Evolutionary conservation across 257 asterid genomes (phyloP).

Genomic region (Solanum tarapatanum): DNA sequence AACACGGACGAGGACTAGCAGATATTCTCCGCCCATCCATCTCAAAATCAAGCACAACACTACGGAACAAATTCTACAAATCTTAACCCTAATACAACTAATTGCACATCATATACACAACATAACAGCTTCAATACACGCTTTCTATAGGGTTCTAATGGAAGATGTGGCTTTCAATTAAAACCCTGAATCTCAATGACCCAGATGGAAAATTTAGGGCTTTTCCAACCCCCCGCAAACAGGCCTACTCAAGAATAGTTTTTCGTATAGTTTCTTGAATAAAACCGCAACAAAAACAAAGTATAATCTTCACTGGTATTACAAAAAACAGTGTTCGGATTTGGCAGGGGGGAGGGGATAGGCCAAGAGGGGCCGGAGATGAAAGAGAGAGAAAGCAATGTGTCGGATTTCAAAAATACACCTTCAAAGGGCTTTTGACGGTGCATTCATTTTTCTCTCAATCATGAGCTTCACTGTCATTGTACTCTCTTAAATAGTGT

Average conservation of each 20-base stretch:
- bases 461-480: neutral
- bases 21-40: slow-evolving; percentile 92
- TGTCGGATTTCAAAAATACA: slow-evolving; percentile 16
- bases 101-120: neutral
- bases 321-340: neutral
- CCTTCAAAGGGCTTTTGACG: slow-evolving; percentile 6
- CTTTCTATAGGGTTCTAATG: neutral
- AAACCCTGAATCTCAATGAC: slow-evolving; percentile 31
- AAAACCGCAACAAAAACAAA: neutral
- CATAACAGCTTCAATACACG: slow-evolving; percentile 7
- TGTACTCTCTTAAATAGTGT: neutral
- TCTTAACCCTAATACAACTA: slow-evolving; percentile 1
- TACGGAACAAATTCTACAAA: slow-evolving; percentile 10
- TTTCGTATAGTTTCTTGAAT: neutral
- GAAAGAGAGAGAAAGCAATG: slow-evolving; percentile 3
- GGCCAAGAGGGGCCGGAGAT: slow-evolving; percentile 4
- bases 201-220: slow-evolving; percentile 22
- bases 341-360: neutral
- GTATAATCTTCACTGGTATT: neutral
- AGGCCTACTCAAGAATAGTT: neutral
- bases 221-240: slow-evolving; percentile 4
- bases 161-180: neutral
- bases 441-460: neutral
- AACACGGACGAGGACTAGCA: slow-evolving; percentile 91
- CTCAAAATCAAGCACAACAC: slow-evolving; percentile 7